Evolutionary conservation across 2,329 filamentous ascomycete genomes (phyloP).

Genomic region (Verticillium dahliae): DNA sequence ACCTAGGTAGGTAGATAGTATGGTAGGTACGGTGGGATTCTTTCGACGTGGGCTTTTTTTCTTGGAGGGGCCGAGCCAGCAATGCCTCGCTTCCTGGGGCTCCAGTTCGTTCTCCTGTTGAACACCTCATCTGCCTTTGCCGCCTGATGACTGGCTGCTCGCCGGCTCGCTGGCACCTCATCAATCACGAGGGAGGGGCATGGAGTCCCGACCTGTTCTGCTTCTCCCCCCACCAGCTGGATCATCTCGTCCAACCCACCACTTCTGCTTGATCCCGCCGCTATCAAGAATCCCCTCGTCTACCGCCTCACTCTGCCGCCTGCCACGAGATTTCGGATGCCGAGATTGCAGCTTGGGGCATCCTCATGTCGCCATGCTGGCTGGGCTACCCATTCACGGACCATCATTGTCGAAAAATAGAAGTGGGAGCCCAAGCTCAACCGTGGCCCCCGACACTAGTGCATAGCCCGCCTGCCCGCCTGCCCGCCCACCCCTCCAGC

Average conservation of each 20-base stretch:
- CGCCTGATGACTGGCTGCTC: neutral
- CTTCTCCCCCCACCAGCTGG: neutral
- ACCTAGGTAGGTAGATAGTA: too few relatives aligned
- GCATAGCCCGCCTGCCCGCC: neutral
- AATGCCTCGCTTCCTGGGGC: neutral
- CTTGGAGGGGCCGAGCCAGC: neutral
- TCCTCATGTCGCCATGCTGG: neutral
- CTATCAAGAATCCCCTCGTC: neutral
- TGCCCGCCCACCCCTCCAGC: neutral
- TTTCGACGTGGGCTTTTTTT: neutral
- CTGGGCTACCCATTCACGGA: neutral
- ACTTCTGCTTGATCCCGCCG: neutral
- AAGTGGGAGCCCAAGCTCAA: neutral
- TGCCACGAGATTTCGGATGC: neutral
- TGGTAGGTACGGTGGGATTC: neutral
- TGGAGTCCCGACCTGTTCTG: neutral
- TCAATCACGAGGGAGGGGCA: neutral
- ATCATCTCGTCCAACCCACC: neutral
- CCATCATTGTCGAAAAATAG: neutral
- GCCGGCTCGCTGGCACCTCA: neutral
- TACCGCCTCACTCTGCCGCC: neutral
- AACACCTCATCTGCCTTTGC: neutral
- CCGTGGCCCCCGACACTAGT: neutral
- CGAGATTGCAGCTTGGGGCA: neutral
- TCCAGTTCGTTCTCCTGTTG: neutral